phyloP scores from a whole-genome alignment of 2,329 filamentous ascomycete genomes.

The Talaromyces islandicus region DNA sequence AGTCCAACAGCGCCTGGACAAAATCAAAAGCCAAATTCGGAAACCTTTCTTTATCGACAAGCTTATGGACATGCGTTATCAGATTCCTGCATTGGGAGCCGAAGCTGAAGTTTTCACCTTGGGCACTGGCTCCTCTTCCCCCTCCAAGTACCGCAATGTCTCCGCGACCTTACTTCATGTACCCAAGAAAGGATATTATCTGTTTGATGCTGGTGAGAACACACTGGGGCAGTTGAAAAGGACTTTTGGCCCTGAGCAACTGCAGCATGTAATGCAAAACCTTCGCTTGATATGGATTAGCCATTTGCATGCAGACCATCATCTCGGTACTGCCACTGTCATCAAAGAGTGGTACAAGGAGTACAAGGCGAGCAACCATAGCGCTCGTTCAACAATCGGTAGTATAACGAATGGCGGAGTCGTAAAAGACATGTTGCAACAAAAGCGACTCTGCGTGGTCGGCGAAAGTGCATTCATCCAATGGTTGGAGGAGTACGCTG shows the following conservation, averaged over 20 bases:
- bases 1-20: slow-evolving; percentile 23
- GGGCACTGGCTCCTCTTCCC: slow-evolving; percentile 83
- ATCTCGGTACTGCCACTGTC: slow-evolving; percentile 76
- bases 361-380: slow-evolving; percentile 37
- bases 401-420: slow-evolving; percentile 16
- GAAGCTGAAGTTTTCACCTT: slow-evolving; percentile 81
- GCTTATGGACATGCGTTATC: slow-evolving; percentile 46
- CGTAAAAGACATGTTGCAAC: slow-evolving; percentile 28
- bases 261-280: slow-evolving; percentile 67
- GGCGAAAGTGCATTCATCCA: slow-evolving; percentile 65
- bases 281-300: slow-evolving; percentile 86
- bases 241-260: slow-evolving; percentile 59
- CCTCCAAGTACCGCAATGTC: slow-evolving; percentile 93
- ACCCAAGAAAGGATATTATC: slow-evolving; percentile 77
- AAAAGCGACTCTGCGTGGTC: slow-evolving; percentile 56
- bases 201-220: slow-evolving; percentile 89
- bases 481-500: slow-evolving; percentile 73
- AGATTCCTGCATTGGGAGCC: slow-evolving; percentile 55
- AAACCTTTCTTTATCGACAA: slow-evolving; percentile 26
- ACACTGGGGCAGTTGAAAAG: slow-evolving; percentile 82
- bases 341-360: slow-evolving; percentile 72
- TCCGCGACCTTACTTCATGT: slow-evolving; percentile 80
- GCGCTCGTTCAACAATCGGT: slow-evolving; percentile 33
- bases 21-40: slow-evolving; percentile 21
- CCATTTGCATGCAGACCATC: slow-evolving; percentile 93